Conservation (phyloP, 192 early-diverging fungal genomes). For the Coemansia sp. region DNA sequence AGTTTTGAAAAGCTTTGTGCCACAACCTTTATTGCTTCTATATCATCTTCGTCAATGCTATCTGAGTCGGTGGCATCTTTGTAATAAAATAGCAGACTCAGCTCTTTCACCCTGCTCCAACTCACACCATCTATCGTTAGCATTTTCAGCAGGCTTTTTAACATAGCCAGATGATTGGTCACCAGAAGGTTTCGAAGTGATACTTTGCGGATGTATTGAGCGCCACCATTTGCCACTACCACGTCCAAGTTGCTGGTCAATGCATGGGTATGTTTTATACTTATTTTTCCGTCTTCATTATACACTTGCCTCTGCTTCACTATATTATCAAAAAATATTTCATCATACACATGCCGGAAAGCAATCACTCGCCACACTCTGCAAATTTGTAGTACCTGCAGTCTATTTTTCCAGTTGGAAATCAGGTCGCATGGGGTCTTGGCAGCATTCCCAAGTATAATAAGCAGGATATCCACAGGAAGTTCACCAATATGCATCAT, state of each 20-base stretch:
- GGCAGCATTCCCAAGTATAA: no score
- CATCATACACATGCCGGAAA: no score
- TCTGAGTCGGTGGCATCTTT: background rate
- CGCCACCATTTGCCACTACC: background rate
- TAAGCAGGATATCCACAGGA: no score
- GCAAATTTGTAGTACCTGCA: no score
- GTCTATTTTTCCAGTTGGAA: no score
- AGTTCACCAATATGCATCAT: background rate
- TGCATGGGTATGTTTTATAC: no score
- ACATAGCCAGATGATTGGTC: background rate
- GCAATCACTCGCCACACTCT: no score
- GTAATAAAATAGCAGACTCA: background rate
- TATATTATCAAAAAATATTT: no score
- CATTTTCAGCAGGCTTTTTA: background rate
- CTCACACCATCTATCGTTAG: background rate
- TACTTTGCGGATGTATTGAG: background rate
- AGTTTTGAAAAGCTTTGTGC: background rate
- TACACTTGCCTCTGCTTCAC: no score
- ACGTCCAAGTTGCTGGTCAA: background rate
- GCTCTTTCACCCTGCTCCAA: background rate
- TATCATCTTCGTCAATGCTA: background rate
- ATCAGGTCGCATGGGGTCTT: no score
- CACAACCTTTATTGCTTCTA: background rate
- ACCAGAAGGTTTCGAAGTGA: background rate
- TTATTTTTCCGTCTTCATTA: no score